Evolutionary conservation across 1,139 yeast genomes (phyloP), one percentile per base, ranked within the genome.

Genomic region (Nakaseomyces bracarensis): DNA sequence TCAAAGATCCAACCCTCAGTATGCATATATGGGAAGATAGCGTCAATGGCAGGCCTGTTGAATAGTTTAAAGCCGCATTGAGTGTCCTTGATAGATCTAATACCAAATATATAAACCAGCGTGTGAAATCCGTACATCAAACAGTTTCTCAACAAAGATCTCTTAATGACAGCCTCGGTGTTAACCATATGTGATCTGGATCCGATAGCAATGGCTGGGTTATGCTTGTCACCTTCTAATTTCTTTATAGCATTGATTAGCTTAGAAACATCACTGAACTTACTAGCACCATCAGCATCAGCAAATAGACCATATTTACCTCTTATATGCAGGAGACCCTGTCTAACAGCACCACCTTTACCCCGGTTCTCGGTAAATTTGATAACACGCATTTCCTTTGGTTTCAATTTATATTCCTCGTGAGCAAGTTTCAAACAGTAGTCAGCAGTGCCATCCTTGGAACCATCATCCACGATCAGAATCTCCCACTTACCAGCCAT

Each of bases 1-100:
- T 91, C 98, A 62, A 91, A 91, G 33, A 93, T 91, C 98, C 98
- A 91, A 44, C 98, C 78, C 64, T 91, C 98, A 11, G 95, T 89
- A 61, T 91, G 97, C 84, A 93, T 77, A 52, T 75, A 81, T 3
- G 97, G 96, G 64, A 87, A 87, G 34, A 91, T 83, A 43, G 57
- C 55, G 14, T 58, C 58, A 14, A 81, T 74, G 0, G 96, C 82
- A 10, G 70, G 67, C 47, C 77, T 72, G 51, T 91, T 84, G 63
- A 89, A 91, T 66, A 91, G 68, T 63, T 91, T 91, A 69, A 93
- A 91, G 5, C 98, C 98, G 68, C 98, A 91, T 66, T 91, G 98
- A 4, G 98, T 91, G 62, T 91, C 98, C 47, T 81, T 77, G 47
- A 93, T 77, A 9, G 79, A 74, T 50, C 95, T 72, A 39, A 91